phyloP scores from a whole-genome alignment of 1,284 basidiomycete species.

The Cryptococcus deneoformans region DNA sequence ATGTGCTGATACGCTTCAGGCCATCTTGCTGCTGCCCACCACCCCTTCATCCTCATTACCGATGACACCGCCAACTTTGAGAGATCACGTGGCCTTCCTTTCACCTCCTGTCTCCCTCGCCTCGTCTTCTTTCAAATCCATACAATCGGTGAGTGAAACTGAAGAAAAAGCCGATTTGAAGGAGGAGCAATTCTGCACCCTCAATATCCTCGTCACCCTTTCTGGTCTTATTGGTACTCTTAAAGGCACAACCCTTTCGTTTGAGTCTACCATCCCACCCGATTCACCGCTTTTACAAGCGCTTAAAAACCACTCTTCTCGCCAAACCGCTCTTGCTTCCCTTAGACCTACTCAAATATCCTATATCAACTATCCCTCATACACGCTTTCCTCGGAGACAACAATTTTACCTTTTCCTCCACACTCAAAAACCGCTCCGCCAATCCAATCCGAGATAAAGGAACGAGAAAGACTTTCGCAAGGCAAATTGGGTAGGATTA shows the following conservation, averaged over 20 bases:
- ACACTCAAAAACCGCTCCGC: conserved; percentile 29
- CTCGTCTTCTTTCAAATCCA: conserved; percentile 13
- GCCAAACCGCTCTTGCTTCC: conserved; percentile 45
- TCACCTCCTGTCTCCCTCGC: conserved; percentile 21
- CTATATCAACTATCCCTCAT: conserved; percentile 56
- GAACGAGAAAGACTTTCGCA: conserved; percentile 22
- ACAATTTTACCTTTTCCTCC: conserved; percentile 66
- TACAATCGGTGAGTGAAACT: conserved; percentile 8
- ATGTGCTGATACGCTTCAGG: conserved; percentile 52
- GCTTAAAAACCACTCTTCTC: conserved; percentile 57
- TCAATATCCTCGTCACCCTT: conserved; percentile 62
- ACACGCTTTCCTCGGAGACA: conserved; percentile 55
- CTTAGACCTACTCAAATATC: conserved; percentile 35
- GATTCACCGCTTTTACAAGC: conserved; percentile 61
- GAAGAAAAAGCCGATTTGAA: not conserved
- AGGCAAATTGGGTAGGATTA: conserved; percentile 33
- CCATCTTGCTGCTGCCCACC: conserved; percentile 70
- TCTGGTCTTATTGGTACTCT: conserved; percentile 74
- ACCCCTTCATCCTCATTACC: conserved; percentile 53
- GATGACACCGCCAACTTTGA: conserved; percentile 69
- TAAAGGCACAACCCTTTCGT: conserved; percentile 29
- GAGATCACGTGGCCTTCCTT: conserved; percentile 67
- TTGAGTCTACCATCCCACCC: conserved; percentile 54
- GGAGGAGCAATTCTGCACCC: conserved; percentile 2
- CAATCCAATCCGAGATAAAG: conserved; percentile 10